Conservation (phyloP, 202 grass and related monocot genomes). For the Bolboschoenoplectus hybrid region DNA sequence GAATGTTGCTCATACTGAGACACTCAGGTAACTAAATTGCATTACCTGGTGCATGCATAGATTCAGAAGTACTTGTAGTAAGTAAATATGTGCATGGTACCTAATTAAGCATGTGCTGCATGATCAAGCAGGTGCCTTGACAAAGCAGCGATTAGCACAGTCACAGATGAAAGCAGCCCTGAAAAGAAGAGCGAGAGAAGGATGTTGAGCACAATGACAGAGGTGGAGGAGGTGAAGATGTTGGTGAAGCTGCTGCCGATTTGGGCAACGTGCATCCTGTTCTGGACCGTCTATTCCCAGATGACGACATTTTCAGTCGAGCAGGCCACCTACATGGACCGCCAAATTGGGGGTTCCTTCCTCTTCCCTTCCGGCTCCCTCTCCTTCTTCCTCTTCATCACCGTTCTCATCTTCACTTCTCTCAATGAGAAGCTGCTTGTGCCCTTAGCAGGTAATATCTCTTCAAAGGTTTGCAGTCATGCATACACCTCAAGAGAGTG, state of each 20-base stretch:
- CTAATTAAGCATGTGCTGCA: background rate
- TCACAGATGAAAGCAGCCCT: conserved; percentile 28
- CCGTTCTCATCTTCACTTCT: conserved; percentile 91
- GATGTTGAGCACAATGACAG: conserved; percentile 49
- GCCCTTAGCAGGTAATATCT: conserved; percentile 52
- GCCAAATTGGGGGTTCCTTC: conserved; percentile 45
- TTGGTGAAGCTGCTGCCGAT: conserved; percentile 78
- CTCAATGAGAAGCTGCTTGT: conserved; percentile 92
- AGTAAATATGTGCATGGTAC: background rate
- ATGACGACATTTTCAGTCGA: conserved; percentile 93
- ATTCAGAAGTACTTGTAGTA: background rate
- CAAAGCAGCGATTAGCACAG: conserved; percentile 62
- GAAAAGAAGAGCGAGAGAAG: background rate
- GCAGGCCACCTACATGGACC: conserved; percentile 89
- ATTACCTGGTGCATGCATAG: background rate
- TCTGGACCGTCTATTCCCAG: conserved; percentile 98
- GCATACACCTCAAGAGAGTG: background rate
- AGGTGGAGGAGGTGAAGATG: conserved; percentile 97
- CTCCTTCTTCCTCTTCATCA: conserved; percentile 92
- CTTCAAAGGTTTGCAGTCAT: background rate
- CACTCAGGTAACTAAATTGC: conserved; percentile 54
- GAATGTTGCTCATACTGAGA: conserved; percentile 58
- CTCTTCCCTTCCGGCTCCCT: conserved; percentile 69
- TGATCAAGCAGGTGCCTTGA: conserved; percentile 63
- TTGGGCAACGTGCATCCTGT: conserved; percentile 92